Evolutionary conservation across 306 rosid species (phyloP), one percentile per base, ranked within the genome.

Genomic region (Corylus americana): DNA sequence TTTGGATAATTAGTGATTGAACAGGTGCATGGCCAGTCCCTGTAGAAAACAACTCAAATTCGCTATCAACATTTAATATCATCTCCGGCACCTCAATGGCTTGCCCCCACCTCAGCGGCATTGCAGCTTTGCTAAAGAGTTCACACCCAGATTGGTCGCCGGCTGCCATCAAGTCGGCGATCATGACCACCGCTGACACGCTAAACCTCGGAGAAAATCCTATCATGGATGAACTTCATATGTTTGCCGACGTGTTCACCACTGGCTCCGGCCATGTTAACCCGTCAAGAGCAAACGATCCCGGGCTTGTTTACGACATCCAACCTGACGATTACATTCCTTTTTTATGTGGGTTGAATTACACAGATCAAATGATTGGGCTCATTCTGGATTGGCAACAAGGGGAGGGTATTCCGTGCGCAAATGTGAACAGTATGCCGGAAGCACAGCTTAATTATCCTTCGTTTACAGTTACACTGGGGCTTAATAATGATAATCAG

Each of bases 131-230:
- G 82, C 81, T 91, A 69, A 85, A 76, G 75, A 86, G 81, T 78
- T 80, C 92, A 12, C 92, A 88, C 82, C 91, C 90, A n/a, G 86
- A 88, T 20, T 91, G 91, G 97, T 88, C 92, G 2, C 93, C 87
- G 0, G 92, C 92, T 16, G 86, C 87, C 8, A 83, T 89, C 59
- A 91, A 89, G 20, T 91, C 91, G 37, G 87, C 92, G 6, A 85
- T 82, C 64, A 80, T 87, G 87, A 87, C 88, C 31, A 82, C 76
- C 22, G 88, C 87, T 11, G 4, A 27, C 18, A 2, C 4, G 1
- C 25, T 74, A 2, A 85, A 82, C 11, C 80, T 80, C 45, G 76
- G 47, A 39, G 87, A 82, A 0, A 68, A 2, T 0, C 78, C 83
- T 17, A 82, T 87, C 39, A 71, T 75, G 35, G 83, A 87, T 17